phyloP scores from a whole-genome alignment of 139 green algal genomes.

The Coelastrella sp. region DNA sequence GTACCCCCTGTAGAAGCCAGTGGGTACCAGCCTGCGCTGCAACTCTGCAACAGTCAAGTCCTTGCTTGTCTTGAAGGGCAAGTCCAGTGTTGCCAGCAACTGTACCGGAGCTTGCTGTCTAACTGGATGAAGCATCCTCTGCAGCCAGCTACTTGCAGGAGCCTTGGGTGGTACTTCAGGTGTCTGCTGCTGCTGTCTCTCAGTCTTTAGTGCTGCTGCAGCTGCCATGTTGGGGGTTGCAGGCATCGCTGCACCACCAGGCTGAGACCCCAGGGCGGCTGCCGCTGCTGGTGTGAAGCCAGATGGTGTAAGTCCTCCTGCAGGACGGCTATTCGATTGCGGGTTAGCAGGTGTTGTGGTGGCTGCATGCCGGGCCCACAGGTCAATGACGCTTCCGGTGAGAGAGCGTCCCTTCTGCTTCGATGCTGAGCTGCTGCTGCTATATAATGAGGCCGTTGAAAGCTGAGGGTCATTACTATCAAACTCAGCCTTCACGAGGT shows the following conservation, averaged over 20 bases:
- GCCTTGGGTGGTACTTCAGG: background rate
- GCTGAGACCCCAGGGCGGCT: background rate
- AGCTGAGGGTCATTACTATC: background rate
- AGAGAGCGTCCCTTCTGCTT: background rate
- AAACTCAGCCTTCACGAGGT: constrained; percentile 32
- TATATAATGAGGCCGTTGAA: too few relatives aligned
- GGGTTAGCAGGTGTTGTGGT: background rate
- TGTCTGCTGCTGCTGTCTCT: background rate
- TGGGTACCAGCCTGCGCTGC: constrained; percentile 30
- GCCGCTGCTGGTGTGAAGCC: background rate
- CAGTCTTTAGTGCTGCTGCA: background rate
- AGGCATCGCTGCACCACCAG: background rate
- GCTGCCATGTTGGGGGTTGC: constrained; percentile 6
- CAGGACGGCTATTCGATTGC: background rate
- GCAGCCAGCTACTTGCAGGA: constrained; percentile 10
- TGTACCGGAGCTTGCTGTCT: background rate
- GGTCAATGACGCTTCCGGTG: background rate
- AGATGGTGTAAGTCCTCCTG: background rate
- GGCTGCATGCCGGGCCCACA: background rate
- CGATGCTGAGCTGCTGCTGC: background rate
- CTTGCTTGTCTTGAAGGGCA: constrained; percentile 9
- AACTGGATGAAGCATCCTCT: constrained; percentile 11
- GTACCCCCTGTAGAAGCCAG: constrained; percentile 48
- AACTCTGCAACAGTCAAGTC: constrained; percentile 47
- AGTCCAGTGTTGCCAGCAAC: constrained; percentile 12